phyloP scores from a whole-genome alignment of 2,329 filamentous ascomycete species.

The Ceratocystiopsis sp. region DNA sequence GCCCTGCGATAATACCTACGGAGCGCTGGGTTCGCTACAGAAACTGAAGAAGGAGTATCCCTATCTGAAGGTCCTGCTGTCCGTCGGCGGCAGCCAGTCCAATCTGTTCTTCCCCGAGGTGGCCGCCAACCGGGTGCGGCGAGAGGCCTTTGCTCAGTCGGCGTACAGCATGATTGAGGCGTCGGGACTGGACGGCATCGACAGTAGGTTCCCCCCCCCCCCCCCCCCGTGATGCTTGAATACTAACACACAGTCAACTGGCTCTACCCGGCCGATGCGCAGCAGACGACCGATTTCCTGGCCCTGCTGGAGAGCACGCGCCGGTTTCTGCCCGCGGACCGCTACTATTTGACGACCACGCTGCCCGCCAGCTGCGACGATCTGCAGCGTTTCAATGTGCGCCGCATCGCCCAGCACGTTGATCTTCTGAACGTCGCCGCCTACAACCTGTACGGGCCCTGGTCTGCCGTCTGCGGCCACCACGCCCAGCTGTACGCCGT shows the following conservation, averaged over 20 bases:
- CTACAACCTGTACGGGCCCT: slow-evolving; percentile 62
- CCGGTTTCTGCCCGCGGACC: slow-evolving; percentile 47
- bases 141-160: slow-evolving; percentile 55
- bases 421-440: slow-evolving; percentile 66
- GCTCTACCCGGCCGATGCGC: slow-evolving; percentile 52
- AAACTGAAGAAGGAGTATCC: slow-evolving; percentile 54
- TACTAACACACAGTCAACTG: slow-evolving; percentile 50
- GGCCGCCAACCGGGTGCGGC: slow-evolving; percentile 38
- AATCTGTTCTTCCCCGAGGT: slow-evolving; percentile 51
- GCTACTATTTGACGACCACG: slow-evolving; percentile 54
- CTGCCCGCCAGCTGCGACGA: slow-evolving; percentile 51
- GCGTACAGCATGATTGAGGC: slow-evolving; percentile 50
- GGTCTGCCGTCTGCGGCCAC: slow-evolving; percentile 51
- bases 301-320: slow-evolving; percentile 50
- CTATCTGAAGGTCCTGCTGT: slow-evolving; percentile 59
- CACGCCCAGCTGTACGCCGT: slow-evolving; percentile 58
- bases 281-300: slow-evolving; percentile 55
- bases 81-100: slow-evolving; percentile 52
- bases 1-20: slow-evolving; percentile 52
- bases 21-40: slow-evolving; percentile 57
- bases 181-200: slow-evolving; percentile 57
- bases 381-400: slow-evolving; percentile 52
- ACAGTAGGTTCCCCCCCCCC: slow-evolving; percentile 35
- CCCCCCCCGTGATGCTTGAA: too few relatives aligned
- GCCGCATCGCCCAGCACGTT: slow-evolving; percentile 43